Evolutionary conservation across 129 eudicot genomes (phyloP).

Genomic region (Flaveria robusta): DNA sequence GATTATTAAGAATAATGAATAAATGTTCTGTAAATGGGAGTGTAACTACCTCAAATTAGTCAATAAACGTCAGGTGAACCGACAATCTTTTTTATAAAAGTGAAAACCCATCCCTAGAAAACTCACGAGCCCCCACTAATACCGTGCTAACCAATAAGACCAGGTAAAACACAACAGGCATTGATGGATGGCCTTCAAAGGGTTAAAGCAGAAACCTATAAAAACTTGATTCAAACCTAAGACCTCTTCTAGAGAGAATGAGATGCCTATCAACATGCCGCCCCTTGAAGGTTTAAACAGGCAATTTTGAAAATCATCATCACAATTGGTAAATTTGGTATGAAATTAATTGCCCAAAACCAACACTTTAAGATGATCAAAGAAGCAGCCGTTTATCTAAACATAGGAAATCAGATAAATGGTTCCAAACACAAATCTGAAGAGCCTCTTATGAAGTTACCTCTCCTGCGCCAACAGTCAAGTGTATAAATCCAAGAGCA

Average conservation of each 20-base stretch:
- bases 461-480: conserved; percentile 80
- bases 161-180: background rate
- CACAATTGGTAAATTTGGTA: background rate
- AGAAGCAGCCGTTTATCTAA: background rate
- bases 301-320: no score
- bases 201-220: no score
- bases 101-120: no score
- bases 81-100: no score
- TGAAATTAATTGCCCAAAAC: background rate
- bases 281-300: no score
- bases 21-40: background rate
- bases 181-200: background rate
- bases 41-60: no score
- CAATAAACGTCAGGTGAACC: no score
- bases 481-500: conserved; percentile 73
- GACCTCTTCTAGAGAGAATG: no score
- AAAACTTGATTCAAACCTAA: no score
- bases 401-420: background rate
- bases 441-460: conserved; percentile 36
- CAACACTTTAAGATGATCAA: background rate
- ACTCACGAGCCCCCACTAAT: background rate
- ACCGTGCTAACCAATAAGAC: background rate
- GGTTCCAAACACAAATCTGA: background rate
- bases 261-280: no score
- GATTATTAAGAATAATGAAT: background rate